Conservation (phyloP, 305 asterid genomes). For the Stenogyne calaminthoides region DNA sequence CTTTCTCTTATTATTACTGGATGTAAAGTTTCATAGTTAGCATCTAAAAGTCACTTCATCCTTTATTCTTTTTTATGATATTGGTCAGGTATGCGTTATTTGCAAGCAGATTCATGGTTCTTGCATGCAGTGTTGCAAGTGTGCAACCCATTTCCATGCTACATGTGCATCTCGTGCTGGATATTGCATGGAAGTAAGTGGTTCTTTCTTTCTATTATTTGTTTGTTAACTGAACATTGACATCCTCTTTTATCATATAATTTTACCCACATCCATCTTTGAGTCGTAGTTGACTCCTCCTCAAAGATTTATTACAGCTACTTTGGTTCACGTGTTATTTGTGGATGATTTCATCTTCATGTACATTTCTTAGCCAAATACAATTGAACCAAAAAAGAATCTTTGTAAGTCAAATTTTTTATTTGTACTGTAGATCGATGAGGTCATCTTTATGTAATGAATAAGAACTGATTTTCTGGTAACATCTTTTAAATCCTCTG, state of each 20-base stretch:
- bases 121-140: constrained; percentile 93
- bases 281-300: constrained; percentile 8
- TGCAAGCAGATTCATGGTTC: constrained; percentile 95
- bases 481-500: background rate
- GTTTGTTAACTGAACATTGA: constrained; percentile 6
- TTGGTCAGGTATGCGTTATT: constrained; percentile 74
- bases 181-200: constrained; percentile 89
- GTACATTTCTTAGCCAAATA: background rate
- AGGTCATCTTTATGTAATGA: background rate
- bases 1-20: constrained; percentile 15
- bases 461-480: background rate
- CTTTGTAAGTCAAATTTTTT: background rate
- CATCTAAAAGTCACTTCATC: background rate
- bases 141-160: constrained; percentile 81
- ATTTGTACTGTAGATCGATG: background rate
- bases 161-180: constrained; percentile 95
- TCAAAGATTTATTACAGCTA: background rate
- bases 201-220: constrained; percentile 24
- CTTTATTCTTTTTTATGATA: constrained; percentile 14
- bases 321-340: background rate
- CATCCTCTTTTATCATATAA: constrained; percentile 11
- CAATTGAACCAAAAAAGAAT: background rate
- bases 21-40: background rate
- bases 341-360: constrained; percentile 9
- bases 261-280: constrained; percentile 4